Evolutionary conservation across 495 filamentous ascomycete species (phyloP).

Genomic region (Podospora fimiseda): DNA sequence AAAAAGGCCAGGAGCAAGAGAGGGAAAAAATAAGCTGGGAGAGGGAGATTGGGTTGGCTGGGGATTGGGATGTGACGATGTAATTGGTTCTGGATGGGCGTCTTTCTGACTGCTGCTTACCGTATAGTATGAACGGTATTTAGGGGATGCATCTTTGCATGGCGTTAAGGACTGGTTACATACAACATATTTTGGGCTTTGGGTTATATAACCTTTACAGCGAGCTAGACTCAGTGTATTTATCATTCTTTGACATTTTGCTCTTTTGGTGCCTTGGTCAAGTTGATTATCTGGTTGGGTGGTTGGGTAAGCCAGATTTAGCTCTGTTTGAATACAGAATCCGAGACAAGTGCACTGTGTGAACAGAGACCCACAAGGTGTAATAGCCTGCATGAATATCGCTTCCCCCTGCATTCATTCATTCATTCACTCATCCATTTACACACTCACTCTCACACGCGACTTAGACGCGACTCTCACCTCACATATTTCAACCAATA

Average conservation of each 20-base stretch:
- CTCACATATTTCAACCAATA: background rate
- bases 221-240: no score
- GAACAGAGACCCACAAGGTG: no score
- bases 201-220: no score
- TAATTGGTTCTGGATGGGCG: conserved; percentile 2
- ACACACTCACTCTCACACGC: background rate
- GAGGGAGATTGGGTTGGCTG: background rate
- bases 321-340: no score
- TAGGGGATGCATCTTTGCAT: conserved; percentile 20
- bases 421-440: background rate
- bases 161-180: conserved; percentile 25
- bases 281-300: background rate
- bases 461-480: background rate
- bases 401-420: background rate
- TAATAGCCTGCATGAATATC: conserved; percentile 1
- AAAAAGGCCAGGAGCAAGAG: conserved; percentile 72
- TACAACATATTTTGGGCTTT: conserved; percentile 8
- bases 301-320: no score
- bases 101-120: background rate
- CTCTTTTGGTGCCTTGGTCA: background rate
- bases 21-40: background rate
- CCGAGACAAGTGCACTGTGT: no score
- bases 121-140: conserved; percentile 16
- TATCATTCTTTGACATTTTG: no score
- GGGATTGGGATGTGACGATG: background rate